phyloP scores from a whole-genome alignment of 306 rosid species.

The barrel medic (Medicago truncatula) region DNA sequence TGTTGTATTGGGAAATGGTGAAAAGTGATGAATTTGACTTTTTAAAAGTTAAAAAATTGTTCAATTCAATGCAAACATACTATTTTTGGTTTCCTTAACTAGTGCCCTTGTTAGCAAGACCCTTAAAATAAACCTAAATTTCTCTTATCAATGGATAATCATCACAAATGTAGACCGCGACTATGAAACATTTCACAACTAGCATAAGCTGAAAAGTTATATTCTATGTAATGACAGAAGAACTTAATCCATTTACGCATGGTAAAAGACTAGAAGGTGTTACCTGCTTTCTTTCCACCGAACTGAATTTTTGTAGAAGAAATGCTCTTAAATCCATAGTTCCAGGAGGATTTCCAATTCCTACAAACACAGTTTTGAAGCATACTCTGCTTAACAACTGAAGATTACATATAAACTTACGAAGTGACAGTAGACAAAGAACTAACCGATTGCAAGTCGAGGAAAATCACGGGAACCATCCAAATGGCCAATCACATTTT shows the following conservation, averaged over 20 bases:
- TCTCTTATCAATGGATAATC: neutral
- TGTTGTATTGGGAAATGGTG: too few relatives aligned
- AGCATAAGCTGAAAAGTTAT: constrained; percentile 3
- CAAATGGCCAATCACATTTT: constrained; percentile 82
- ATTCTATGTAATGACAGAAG: neutral
- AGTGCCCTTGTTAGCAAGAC: too few relatives aligned
- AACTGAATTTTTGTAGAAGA: constrained; percentile 82
- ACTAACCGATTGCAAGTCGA: constrained; percentile 80
- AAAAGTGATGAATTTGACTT: too few relatives aligned
- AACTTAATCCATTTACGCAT: constrained; percentile 2
- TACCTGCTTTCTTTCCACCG: constrained; percentile 77
- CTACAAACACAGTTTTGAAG: constrained; percentile 48
- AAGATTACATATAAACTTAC: neutral
- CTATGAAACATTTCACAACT: constrained; percentile 5
- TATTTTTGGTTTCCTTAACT: too few relatives aligned
- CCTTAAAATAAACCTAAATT: constrained; percentile 1
- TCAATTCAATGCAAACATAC: too few relatives aligned
- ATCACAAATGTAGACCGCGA: neutral
- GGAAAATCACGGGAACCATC: constrained; percentile 86
- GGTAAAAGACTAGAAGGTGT: constrained; percentile 22
- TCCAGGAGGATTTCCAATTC: constrained; percentile 92
- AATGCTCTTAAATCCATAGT: constrained; percentile 84
- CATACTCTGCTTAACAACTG: constrained; percentile 17
- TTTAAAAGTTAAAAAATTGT: too few relatives aligned
- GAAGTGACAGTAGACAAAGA: constrained; percentile 32